Evolutionary conservation across 1,284 basidiomycete genomes (phyloP), one percentile per base, ranked within the genome.

Genomic region (Pascua guehoae): DNA sequence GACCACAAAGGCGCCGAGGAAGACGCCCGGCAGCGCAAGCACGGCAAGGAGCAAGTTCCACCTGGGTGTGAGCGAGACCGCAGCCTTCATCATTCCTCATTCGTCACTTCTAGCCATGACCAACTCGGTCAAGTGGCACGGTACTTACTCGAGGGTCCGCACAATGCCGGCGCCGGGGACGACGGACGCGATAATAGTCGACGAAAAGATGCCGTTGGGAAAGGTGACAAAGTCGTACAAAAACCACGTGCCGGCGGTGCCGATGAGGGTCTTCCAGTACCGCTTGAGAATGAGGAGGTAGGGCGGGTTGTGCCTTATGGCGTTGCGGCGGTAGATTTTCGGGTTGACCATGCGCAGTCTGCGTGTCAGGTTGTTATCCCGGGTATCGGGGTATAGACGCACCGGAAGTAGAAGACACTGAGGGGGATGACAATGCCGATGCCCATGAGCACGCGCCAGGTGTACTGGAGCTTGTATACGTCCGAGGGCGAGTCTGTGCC

Each of bases 381-480:
- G n/a, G n/a, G n/a, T n/a, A n/a, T n/a, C n/a, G n/a, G n/a, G n/a
- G n/a, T n/a, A n/a, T n/a, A n/a, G n/a, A n/a, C 24, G 3, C 24
- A 32, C 24, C 68, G 58, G 54, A 68, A 68, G 54, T 67, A 70
- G 60, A 90, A 85, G 44, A 90, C 88, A 4, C 81, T 81, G 49
- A 88, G 68, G 5, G 88, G 87, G 10, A 88, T 79, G 16, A 87
- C 44, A 38, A 87, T 82, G 16, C 87, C 86, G 51, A 90, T 79
- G 4, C 86, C 88, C 66, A 88, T 88, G 67, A 84, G 85, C 51
- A 87, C 82, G 18, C 88, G 81, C 88, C 88, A 90, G 48, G 88
- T 85, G 10, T 85, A 88, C 36, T 81, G 71, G 9, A 89, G 80
- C 66, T 86, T 84, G 49, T 83, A 71, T 60, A 83, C 80, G 15